Base-by-base conservation (phyloP, 1,139 yeast species). In the Debaryomyces robertsiae region DNA sequence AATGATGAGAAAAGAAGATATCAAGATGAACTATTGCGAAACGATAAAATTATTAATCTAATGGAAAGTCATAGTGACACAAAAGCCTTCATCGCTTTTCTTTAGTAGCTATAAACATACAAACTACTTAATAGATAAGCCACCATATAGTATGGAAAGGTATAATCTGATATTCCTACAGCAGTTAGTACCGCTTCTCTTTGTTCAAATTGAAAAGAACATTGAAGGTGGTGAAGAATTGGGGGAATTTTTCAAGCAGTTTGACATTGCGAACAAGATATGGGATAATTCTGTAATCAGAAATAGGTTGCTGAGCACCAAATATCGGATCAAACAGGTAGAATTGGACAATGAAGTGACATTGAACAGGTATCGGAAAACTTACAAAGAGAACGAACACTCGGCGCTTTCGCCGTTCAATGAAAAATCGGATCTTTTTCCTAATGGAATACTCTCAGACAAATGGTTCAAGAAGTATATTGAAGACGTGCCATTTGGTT, bases 211-310 rank as follows among this genome's bases (percentile, higher is more conserved):
- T 17, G 38, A 49, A 14, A 42, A 45, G n/a, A 35, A 15, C 3
- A 14, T 27, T 14, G 40, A 35, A 0, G 43, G 35, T 13, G 23
- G 32, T 3, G 25, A 29, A 2, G 24, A 32, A 1, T 30, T 55
- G 11, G 16, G 32, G n/a, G 37, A 43, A n/a, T 42, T 45, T n/a
- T 49, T 62, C 28, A 32, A 54, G 9, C 39, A 44, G 27, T 50
- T 48, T 44, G 55, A 60, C 41, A 53, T 70, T 17, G 36, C 48
- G 7, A 48, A 53, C 11, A 48, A 46, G 24, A 44, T 53, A 3
- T 73, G 78, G 78, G 76, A 73, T 48, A 66, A 70, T 43, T 61
- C 62, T 28, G 63, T 72, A 13, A 56, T 73, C 39, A 61, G 60
- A 44, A 68, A 69, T 48, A 50, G 78, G 15, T 53, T 70, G 34